Evolutionary conservation across 1,284 basidiomycete species (phyloP).

Genomic region (Sparassis latifolia): DNA sequence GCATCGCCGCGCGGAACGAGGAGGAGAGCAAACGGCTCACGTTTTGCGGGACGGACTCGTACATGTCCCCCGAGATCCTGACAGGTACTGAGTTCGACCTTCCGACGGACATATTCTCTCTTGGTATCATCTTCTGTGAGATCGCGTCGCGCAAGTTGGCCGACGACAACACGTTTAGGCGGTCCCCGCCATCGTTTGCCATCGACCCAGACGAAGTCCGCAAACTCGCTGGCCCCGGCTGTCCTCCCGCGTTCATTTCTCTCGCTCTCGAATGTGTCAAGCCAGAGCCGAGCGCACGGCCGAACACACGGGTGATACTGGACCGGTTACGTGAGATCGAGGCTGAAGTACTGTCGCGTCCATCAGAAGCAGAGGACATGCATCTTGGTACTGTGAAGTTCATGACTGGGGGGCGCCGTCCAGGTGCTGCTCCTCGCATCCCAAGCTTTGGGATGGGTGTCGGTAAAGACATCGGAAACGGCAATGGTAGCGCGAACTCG

Average conservation of each 20-base stretch:
- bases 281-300: slow-evolving; percentile 64
- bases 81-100: slow-evolving; percentile 88
- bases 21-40: slow-evolving; percentile 90
- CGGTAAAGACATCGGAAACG: slow-evolving; percentile 44
- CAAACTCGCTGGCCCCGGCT: slow-evolving; percentile 64
- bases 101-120: slow-evolving; percentile 90
- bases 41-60: slow-evolving; percentile 94
- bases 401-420: slow-evolving; percentile 57
- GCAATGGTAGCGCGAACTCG: slow-evolving; percentile 12
- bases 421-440: slow-evolving; percentile 59
- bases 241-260: slow-evolving; percentile 72
- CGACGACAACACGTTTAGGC: slow-evolving; percentile 76
- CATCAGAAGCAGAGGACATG: slow-evolving; percentile 56
- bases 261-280: slow-evolving; percentile 78
- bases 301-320: slow-evolving; percentile 74
- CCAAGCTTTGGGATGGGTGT: slow-evolving; percentile 82
- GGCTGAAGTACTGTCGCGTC: slow-evolving; percentile 67
- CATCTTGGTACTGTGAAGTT: slow-evolving; percentile 87
- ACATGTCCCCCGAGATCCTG: slow-evolving; percentile 93
- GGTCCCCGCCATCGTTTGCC: slow-evolving; percentile 71
- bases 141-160: slow-evolving; percentile 83
- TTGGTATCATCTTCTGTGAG: slow-evolving; percentile 94
- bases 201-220: slow-evolving; percentile 76
- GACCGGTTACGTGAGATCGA: slow-evolving; percentile 74
- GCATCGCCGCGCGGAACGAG: slow-evolving; percentile 87